Conservation (phyloP, 2,329 filamentous ascomycete genomes). For the Colletotrichum gigasporum region DNA sequence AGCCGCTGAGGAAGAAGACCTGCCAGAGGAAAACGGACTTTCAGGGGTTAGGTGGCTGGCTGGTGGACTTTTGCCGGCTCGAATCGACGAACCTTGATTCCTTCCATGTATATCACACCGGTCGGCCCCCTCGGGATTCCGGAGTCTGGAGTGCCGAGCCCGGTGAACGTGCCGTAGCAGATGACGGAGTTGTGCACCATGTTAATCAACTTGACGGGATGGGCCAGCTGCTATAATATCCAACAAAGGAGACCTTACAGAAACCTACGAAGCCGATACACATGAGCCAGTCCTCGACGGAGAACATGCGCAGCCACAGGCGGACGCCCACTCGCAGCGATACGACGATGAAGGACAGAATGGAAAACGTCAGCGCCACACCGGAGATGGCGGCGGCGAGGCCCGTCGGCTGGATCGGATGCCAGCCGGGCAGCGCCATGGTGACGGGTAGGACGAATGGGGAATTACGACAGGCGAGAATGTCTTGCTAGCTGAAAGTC, state of each 20-base stretch:
- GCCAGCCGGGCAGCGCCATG: too few species aligned
- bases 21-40: constrained; percentile 35
- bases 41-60: too few species aligned
- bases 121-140: too few species aligned
- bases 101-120: too few species aligned
- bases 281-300: not conserved
- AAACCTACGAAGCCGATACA: not conserved
- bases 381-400: not conserved
- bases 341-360: not conserved
- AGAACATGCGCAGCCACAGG: not conserved
- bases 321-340: not conserved
- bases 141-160: too few species aligned
- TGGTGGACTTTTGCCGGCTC: too few species aligned
- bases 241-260: too few species aligned
- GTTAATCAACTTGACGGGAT: not conserved
- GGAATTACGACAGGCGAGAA: too few species aligned
- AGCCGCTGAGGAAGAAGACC: constrained; percentile 28
- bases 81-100: too few species aligned
- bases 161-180: not conserved
- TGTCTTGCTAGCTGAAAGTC: too few species aligned
- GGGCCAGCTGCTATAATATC: too few species aligned
- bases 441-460: too few species aligned
- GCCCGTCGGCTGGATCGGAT: not conserved
- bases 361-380: not conserved
- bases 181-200: not conserved